These are phyloP conservation scores for Saccharomyces pastorianus DNA, from an alignment of 1,139 yeast species.

Conservation along the genomic window DNA sequence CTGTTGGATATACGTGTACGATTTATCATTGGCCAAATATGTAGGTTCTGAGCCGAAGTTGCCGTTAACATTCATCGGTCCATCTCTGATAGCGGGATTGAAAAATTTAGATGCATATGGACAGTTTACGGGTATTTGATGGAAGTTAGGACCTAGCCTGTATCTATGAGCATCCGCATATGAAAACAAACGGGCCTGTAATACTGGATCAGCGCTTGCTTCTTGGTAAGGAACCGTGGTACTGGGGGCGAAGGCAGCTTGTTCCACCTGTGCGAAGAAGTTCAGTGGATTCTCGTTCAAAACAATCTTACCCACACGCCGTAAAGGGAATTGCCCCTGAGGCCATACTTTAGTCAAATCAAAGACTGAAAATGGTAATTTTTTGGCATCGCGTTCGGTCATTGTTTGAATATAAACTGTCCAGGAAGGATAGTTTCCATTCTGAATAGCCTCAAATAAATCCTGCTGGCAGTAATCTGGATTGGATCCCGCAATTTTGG, in stretches of 20 bases:
- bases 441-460: conserved; percentile 52
- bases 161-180: conserved; percentile 56
- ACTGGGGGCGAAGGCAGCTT: conserved; percentile 51
- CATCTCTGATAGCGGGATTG: conserved; percentile 77
- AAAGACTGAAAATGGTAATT: conserved; percentile 55
- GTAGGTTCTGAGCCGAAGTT: conserved; percentile 83
- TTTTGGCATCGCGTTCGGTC: conserved; percentile 57
- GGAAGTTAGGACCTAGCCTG: conserved; percentile 54
- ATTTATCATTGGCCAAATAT: conserved; percentile 48
- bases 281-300: conserved; percentile 50
- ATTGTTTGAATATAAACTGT: conserved; percentile 58
- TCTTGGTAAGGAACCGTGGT: conserved; percentile 55
- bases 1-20: conserved; percentile 27
- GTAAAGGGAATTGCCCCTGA: conserved; percentile 48
- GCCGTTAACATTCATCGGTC: conserved; percentile 74
- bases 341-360: conserved; percentile 65
- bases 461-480: conserved; percentile 62
- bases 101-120: conserved; percentile 43
- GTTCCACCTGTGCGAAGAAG: conserved; percentile 53
- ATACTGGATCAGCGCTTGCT: conserved; percentile 52
- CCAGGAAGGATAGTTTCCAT: conserved; percentile 57
- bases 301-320: conserved; percentile 49
- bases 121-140: conserved; percentile 63
- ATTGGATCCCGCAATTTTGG: conserved; percentile 47
- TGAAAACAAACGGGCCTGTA: conserved; percentile 50